Evolutionary conservation across 2,329 filamentous ascomycete genomes (phyloP).

Genomic region (Paecilomyces niveus): DNA sequence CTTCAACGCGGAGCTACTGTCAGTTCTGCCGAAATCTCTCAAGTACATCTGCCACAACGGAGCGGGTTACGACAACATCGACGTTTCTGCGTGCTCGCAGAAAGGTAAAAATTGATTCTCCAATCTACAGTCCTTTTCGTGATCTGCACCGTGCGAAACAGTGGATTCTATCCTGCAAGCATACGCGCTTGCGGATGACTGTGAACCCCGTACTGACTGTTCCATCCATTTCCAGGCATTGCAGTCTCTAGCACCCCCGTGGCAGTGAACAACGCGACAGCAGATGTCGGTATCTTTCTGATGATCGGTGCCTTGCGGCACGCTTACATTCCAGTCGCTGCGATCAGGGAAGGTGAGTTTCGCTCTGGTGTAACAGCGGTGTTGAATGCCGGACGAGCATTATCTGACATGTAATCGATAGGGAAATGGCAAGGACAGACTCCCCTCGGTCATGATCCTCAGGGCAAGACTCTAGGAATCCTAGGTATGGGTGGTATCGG

Average conservation of each 20-base stretch:
- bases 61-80: constrained; percentile 56
- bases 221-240: constrained; percentile 19
- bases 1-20: constrained; percentile 43
- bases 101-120: constrained; percentile 17
- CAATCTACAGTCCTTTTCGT: background rate
- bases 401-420: constrained; percentile 6
- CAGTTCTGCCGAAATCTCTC: constrained; percentile 37
- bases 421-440: constrained; percentile 36
- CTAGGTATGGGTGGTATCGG: constrained; percentile 44
- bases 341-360: constrained; percentile 32
- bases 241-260: constrained; percentile 39
- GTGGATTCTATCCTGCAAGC: background rate
- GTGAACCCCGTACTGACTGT: background rate
- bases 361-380: background rate
- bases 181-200: no score
- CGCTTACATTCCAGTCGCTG: constrained; percentile 33
- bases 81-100: constrained; percentile 46
- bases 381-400: background rate
- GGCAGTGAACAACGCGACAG: constrained; percentile 41
- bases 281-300: constrained; percentile 41
- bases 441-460: constrained; percentile 38
- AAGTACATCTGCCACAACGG: constrained; percentile 49
- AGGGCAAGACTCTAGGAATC: constrained; percentile 39
- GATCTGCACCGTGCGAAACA: background rate
- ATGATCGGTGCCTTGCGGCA: constrained; percentile 42